Base-by-base conservation (phyloP, 2,329 filamentous ascomycete species). In the Dactylellina haptotyla region DNA sequence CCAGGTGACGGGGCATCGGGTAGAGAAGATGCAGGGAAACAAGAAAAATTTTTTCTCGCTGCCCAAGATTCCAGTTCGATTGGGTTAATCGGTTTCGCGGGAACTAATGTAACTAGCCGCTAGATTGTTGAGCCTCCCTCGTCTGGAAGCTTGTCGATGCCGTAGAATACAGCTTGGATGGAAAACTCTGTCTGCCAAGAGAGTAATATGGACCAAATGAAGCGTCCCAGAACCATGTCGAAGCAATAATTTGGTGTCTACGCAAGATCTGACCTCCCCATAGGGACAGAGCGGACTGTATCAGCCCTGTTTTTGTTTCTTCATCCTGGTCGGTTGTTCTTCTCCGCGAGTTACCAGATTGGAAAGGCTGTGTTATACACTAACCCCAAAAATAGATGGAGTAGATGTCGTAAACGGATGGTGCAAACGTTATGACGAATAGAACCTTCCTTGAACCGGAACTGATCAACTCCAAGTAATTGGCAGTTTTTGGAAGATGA, bases 61-160 rank as follows among this genome's bases (percentile, higher is more conserved):
- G n/a, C 26, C 25, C 23, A 54, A 54, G 41, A 43, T 43, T 20
- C 43, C 53, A 37, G 37, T 53, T 53, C 28, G 48, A 57, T 57
- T 20, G 16, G n/a, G 4, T 57, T n/a, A n/a, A n/a, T n/a, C n/a
- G n/a, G n/a, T n/a, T n/a, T 57, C 18, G 34, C 53, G 53, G 53
- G 53, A 57, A 57, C 53, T 57, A 57, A 57, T 43, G 34, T 57
- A 43, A 57, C 26, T 39, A 57, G 43, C 53, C 34, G 53, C 53
- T 30, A 10, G 18, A 57, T 8, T 9, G 25, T 18, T 43, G 34
- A 57, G 53, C 34, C 53, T 57, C 53, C 51, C 25, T 43, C 37
- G 23, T 57, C 34, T 41, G 37, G 53, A 43, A 43, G 37, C 23
- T 28, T 34, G n/a, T n/a, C 14, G 25, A 9, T 25, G 20, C 26